Evolutionary conservation across 1,139 yeast genomes (phyloP).

Genomic region (Yamadazyma membranifaciens): DNA sequence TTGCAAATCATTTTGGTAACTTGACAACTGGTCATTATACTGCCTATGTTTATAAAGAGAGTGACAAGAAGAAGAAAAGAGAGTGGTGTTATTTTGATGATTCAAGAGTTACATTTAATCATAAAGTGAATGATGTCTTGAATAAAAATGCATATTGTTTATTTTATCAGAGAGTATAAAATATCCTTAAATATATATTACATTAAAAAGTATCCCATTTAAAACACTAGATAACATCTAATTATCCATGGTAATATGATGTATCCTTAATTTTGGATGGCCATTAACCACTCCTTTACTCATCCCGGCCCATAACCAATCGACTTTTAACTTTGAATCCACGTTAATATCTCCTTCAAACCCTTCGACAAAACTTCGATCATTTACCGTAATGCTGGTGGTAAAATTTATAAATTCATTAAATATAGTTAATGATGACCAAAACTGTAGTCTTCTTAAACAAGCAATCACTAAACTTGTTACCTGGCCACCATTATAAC

Average conservation of each 20-base stretch:
- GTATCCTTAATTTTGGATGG: constrained; percentile 42
- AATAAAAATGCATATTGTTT: constrained; percentile 73
- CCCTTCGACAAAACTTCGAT: constrained; percentile 77
- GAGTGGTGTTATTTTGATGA: constrained; percentile 84
- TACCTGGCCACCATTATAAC: constrained; percentile 86
- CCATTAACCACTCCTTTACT: constrained; percentile 53
- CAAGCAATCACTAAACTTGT: constrained; percentile 85
- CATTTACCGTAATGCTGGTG: constrained; percentile 78
- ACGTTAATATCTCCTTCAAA: constrained; percentile 65
- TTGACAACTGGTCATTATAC: constrained; percentile 93
- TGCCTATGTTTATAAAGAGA: constrained; percentile 66
- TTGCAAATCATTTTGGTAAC: constrained; percentile 83
- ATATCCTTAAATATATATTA: not conserved
- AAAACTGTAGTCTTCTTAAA: constrained; percentile 74
- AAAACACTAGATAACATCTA: not conserved
- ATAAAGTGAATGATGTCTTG: constrained; percentile 44
- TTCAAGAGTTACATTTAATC: constrained; percentile 48
- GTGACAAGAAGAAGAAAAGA: constrained; percentile 30
- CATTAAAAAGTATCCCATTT: not conserved
- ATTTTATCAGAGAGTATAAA: constrained; percentile 51
- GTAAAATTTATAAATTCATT: constrained; percentile 81
- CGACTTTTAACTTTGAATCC: constrained; percentile 47
- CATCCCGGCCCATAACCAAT: constrained; percentile 78
- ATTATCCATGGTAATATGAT: too few relatives aligned
- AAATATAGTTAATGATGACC: constrained; percentile 88